These are phyloP conservation scores for Colletotrichum trifolii DNA, from an alignment of 2,329 filamentous ascomycete genomes.

Conservation along the genomic window DNA sequence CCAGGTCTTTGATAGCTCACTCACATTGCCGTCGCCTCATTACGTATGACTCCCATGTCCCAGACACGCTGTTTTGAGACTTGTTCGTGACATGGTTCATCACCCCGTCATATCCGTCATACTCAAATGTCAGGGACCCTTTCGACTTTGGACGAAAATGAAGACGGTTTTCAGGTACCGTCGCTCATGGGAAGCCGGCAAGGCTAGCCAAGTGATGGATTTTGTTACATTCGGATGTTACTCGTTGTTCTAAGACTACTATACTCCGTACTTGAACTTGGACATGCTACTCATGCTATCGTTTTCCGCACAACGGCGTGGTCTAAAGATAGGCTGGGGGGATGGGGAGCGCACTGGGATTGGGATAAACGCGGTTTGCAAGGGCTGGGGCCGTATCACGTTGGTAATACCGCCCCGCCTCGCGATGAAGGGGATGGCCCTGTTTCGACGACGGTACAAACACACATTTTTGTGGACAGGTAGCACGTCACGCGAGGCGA, in stretches of 20 bases:
- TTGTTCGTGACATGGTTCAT: slow-evolving; percentile 7
- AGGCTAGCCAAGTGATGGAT: no score
- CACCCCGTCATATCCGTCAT: slow-evolving; percentile 21
- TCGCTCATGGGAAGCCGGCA: not conserved
- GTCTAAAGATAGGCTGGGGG: slow-evolving; percentile 23
- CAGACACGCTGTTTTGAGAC: not conserved
- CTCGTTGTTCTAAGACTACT: not conserved
- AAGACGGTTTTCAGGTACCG: slow-evolving; percentile 11
- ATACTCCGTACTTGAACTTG: not conserved
- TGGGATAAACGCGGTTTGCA: slow-evolving; percentile 19
- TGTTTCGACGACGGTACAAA: slow-evolving; percentile 12
- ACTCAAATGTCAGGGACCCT: slow-evolving; percentile 22
- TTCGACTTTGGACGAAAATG: slow-evolving; percentile 12
- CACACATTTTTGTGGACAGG: not conserved
- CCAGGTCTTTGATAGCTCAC: slow-evolving; percentile 35
- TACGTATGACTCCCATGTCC: not conserved
- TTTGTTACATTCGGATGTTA: not conserved
- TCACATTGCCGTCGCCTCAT: no score
- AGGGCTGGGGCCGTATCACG: slow-evolving; percentile 24
- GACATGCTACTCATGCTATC: not conserved
- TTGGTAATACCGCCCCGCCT: slow-evolving; percentile 29
- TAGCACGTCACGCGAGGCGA: not conserved
- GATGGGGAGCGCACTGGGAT: not conserved
- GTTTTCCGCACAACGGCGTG: slow-evolving; percentile 14
- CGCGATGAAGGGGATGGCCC: slow-evolving; percentile 22